Evolutionary conservation across 805 yeast genomes (phyloP), one percentile per base, ranked within the genome.

Genomic region (Monosporozyma yasuniensis): DNA sequence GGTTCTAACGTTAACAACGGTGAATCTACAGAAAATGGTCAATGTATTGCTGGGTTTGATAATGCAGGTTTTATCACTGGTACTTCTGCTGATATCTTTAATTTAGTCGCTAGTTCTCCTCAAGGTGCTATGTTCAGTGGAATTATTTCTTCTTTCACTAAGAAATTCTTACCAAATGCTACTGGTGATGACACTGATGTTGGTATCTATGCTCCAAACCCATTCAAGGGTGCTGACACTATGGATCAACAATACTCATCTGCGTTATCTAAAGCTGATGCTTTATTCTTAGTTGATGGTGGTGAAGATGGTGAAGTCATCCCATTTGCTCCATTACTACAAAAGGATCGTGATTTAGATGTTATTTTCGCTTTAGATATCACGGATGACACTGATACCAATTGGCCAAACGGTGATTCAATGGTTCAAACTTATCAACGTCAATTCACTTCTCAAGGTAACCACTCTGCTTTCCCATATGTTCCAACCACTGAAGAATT

Each of bases 11-110:
- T 84, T 32, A 59, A 72, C 21, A 73, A 79, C 53, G 96, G 96
- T 41, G 53, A 60, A 16, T 82, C 87, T 6, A 59, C 59, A 4
- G 57, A 64, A 16, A 65, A 66, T 42, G 67, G 68, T 12, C 60
- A 64, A 11, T 89, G 96, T 67, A 68, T 78, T 49, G 75, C 71
- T 4, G 90, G 91, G 4, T 81, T 75, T 53, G 96, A 89, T 65
- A 86, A 87, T 61, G 82, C 87, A 6, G 95, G 96, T 4, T 87
- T 78, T 60, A 69, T 87, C 41, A 70, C 86, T 69, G 96, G 93
- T 38, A 82, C 96, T 5, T 86, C 96, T 2, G 83, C 95, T 2
- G 74, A 90, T 1, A 66, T 88, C 45, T 88, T 88, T 72, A 87
- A 85, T 61, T 80, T 79, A 62, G 80, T 44, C 71, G 76, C 59